Percentiles rank a stretch among this genome's conserved stretches.
These are phyloP conservation scores for Pseudozyma sp. DNA, from an alignment of 1,284 basidiomycete species.

Conservation along the genomic window DNA sequence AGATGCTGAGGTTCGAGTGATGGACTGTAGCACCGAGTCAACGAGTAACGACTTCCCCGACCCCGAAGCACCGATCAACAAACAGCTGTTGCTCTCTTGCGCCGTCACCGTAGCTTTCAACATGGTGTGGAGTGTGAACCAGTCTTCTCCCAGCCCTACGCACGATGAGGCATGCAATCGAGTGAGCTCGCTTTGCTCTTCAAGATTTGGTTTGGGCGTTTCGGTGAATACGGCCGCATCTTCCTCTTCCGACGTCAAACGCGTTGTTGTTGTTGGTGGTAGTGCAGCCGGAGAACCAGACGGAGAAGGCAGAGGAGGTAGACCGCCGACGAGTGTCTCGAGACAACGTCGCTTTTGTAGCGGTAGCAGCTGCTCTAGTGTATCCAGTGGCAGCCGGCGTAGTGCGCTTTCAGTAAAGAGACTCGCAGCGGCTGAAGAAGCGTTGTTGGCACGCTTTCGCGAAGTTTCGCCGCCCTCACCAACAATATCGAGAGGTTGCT, in stretches of 20 bases:
- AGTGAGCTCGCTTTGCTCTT: neutral
- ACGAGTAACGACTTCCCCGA: constrained; percentile 58
- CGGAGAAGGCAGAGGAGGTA: constrained; percentile 10
- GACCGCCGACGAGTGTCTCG: constrained; percentile 23
- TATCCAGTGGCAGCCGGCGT: constrained; percentile 10
- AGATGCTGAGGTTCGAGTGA: constrained; percentile 14
- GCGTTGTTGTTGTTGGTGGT: neutral
- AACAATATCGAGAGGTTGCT: constrained; percentile 7
- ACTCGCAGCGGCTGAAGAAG: neutral
- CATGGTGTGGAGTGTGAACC: constrained; percentile 46
- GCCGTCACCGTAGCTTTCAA: constrained; percentile 45
- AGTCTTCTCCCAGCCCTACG: constrained; percentile 54
- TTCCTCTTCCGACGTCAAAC: constrained; percentile 2
- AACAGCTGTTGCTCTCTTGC: constrained; percentile 63
- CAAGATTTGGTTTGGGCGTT: neutral
- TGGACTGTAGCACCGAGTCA: constrained; percentile 48
- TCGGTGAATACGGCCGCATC: constrained; percentile 22
- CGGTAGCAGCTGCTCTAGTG: constrained; percentile 15
- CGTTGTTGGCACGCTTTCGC: constrained; percentile 12
- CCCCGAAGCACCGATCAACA: constrained; percentile 60
- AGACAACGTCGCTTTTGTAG: constrained; percentile 30
- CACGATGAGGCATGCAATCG: constrained; percentile 35
- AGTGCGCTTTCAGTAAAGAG: constrained; percentile 16
- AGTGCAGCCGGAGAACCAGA: neutral
- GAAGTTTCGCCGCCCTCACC: neutral